Evolutionary conservation across 306 rosid genomes (phyloP), one percentile per base, ranked within the genome.

Genomic region (Phaseolus lunatus): DNA sequence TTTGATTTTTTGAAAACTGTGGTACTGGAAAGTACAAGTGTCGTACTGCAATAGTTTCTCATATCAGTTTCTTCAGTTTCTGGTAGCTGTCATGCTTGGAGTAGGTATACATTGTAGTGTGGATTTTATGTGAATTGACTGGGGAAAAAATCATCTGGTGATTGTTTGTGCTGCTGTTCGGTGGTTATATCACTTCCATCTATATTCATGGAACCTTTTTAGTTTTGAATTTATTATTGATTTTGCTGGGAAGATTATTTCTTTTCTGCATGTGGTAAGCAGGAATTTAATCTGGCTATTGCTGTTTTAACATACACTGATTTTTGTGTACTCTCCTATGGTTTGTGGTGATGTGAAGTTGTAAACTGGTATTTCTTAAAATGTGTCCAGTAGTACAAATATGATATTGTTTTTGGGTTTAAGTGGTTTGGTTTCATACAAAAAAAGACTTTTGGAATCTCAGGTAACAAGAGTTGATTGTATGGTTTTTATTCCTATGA

Each of bases 361-460:
- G 58, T 52, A 52, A 16, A 18, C 56, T 59, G 70, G 2, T 19
- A 19, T 76, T 57, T 63, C 59, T 3, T 50, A 62, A 64, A 22
- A 72, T 47, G 79, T 54, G 41, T 73, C 64, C 75, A 72, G 53
- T 54, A 43, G 75, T 67, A 48, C 20, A 74, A 57, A 27, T 35
- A 22, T 67, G 77, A 73, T 67, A 58, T 78, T 2, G 6, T 50
- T 44, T 62, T 24, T 48, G 13, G 19, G 18, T 15, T 47, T 4
- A 47, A 47, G 19, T 47, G 19, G 53, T 47, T 47, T 47, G 53
- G 53, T 14, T 47, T 14, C 53, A 47, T 20, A 20, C 29, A 9
- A 54, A 9, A n/a, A 4, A 54, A 20, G 29, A 22, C 29, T 16
- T 9, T 14, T 54, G 7, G 29, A 54, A 54, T 29, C 27, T 20